Evolutionary conservation across 192 early-diverging fungal species (phyloP).

Genomic region (Coemansia sp.): DNA sequence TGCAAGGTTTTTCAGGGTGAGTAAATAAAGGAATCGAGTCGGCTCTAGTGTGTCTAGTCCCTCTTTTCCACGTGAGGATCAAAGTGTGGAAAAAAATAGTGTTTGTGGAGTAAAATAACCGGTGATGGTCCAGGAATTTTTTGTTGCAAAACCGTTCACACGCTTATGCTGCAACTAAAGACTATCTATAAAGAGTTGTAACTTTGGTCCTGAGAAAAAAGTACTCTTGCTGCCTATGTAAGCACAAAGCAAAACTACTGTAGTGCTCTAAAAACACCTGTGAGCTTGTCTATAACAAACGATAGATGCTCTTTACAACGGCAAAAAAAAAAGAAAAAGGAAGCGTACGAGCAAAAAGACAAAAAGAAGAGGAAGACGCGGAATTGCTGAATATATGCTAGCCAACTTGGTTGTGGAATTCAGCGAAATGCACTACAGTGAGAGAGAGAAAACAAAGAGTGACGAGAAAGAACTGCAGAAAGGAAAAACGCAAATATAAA

Average conservation of each 20-base stretch:
- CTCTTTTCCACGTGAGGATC: not conserved
- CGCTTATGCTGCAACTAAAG: not conserved
- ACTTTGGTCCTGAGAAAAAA: not conserved
- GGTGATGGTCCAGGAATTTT: not conserved
- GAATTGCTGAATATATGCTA: not conserved
- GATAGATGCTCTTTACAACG: not conserved
- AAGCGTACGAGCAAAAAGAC: not conserved
- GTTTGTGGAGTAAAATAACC: not conserved
- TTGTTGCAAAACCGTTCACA: not conserved
- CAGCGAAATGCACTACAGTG: not conserved
- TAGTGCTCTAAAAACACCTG: not conserved
- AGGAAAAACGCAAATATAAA: conserved; percentile 10
- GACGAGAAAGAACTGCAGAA: conserved; percentile 3
- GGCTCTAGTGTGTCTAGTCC: not conserved
- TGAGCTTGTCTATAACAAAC: not conserved
- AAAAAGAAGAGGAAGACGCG: not conserved
- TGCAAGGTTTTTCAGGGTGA: not conserved
- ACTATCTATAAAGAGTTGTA: not conserved
- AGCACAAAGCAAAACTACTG: not conserved
- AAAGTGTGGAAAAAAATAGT: not conserved
- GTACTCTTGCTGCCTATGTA: not conserved
- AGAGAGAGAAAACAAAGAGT: not conserved
- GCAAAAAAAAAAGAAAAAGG: not conserved
- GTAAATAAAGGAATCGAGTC: conserved; percentile 5
- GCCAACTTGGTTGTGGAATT: not conserved